Evolutionary conservation across 805 yeast genomes (phyloP), one percentile per base, ranked within the genome.

Genomic region (Teunomyces aglyptinius): DNA sequence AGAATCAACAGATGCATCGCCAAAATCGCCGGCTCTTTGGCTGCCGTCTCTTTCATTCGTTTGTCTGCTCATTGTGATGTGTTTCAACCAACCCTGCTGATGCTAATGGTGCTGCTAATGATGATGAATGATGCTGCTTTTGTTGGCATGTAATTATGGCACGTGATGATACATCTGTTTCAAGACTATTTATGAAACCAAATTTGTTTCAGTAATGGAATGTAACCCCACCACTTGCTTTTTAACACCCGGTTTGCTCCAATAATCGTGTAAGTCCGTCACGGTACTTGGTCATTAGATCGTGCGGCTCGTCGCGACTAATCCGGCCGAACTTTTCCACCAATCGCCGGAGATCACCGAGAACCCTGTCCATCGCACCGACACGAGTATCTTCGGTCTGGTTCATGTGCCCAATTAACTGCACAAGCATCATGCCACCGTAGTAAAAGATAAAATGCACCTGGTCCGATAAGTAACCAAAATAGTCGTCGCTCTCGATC

Each of bases 391-490:
- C 4, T 19, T 49, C 43, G 16, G 43, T 34, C 15, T 48, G 49
- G 16, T 44, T 29, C 16, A 52, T 24, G 41, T 49, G 49, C 16
- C 39, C 45, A 38, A 64, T 32, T 5, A 62, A 49, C 43, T 63
- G 66, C 11, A 75, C 51, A 41, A 75, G 58, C 12, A 75, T 52
- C 4, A 72, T 48, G 0, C 73, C 71, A 15, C 76, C 62, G 54
- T 68, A 77, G 45, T 73, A 73, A 47, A 77, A 70, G 41, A 73
- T 70, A 47, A 82, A 72, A 57, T 81, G 88, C 38, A 85, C 70
- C 63, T 83, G 88, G 65, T 85, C 90, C 10, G 87, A 81, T n/a
- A 85, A 69, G 55, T 79, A 81, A 0, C 85, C 83, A 64, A 85
- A 85, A 55, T 81, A 82, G 3, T 80, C 71, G 56, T 78, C 83